phyloP scores from a whole-genome alignment of 495 filamentous ascomycete genomes.

The Cercophora samala region DNA sequence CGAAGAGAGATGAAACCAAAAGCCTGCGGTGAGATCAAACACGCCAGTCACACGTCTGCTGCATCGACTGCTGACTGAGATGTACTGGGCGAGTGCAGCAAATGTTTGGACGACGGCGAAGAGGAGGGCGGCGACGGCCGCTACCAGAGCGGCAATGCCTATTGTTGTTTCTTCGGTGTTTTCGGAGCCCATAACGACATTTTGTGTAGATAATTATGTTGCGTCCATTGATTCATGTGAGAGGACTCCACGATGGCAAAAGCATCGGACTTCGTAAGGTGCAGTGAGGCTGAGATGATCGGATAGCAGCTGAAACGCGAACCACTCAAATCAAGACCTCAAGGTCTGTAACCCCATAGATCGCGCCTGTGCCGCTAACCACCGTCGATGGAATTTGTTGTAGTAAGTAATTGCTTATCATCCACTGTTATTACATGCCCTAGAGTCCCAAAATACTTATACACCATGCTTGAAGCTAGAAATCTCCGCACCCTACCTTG shows the following conservation, averaged over 20 bases:
- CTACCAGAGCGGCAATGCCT: neutral
- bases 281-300: neutral
- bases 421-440: neutral
- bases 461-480: neutral
- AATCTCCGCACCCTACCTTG: neutral
- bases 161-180: neutral
- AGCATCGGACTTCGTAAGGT: neutral
- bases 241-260: neutral
- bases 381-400: neutral
- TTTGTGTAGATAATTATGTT: neutral
- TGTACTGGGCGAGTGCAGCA: slow-evolving; percentile 3
- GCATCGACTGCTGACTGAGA: slow-evolving; percentile 3
- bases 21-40: slow-evolving; percentile 9
- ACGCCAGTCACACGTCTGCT: slow-evolving; percentile 4
- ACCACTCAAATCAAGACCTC: neutral
- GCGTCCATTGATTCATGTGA: neutral
- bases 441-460: neutral
- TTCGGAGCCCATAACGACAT: neutral
- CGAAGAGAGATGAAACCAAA: slow-evolving; percentile 4
- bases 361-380: neutral
- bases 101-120: slow-evolving; percentile 6
- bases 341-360: neutral
- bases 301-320: neutral
- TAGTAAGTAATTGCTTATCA: neutral
- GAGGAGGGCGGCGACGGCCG: neutral